These are phyloP conservation scores for Mycosphaerella sp. DNA, from an alignment of 2,329 filamentous ascomycete genomes.

Conservation along the genomic window DNA sequence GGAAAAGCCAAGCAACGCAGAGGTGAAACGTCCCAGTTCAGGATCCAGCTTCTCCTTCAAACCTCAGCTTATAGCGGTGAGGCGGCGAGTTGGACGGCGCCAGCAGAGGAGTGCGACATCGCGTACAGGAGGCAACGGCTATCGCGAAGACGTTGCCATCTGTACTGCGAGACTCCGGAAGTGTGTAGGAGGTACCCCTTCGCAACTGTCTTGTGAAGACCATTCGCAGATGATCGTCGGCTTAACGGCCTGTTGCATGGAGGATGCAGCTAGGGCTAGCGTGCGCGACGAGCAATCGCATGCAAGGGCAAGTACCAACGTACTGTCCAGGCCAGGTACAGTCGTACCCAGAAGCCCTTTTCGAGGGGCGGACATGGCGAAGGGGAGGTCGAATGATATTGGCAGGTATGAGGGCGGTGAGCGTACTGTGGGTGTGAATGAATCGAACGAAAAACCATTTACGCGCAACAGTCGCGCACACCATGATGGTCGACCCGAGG, in stretches of 20 bases:
- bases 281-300: conserved; percentile 18
- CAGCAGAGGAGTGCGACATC: conserved; percentile 12
- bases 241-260: conserved; percentile 21
- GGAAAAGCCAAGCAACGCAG: conserved; percentile 9
- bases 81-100: conserved; percentile 10
- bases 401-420: not conserved
- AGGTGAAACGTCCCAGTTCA: conserved; percentile 13
- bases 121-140: conserved; percentile 7
- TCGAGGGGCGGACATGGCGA: not conserved
- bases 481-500: too few species aligned
- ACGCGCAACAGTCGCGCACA: not conserved
- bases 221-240: conserved; percentile 19
- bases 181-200: not conserved
- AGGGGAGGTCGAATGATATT: not conserved
- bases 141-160: conserved; percentile 10
- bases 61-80: conserved; percentile 4
- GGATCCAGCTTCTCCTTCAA: conserved; percentile 8
- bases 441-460: not conserved
- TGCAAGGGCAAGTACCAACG: conserved; percentile 21
- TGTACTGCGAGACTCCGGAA: conserved; percentile 17
- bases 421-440: too few species aligned
- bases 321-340: conserved; percentile 20
- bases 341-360: conserved; percentile 1
- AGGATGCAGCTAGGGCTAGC: conserved; percentile 18
- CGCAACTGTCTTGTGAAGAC: conserved; percentile 8